These are phyloP conservation scores for Hypseocharis bilobata DNA, from an alignment of 441 rosid genomes.

Conservation along the genomic window DNA sequence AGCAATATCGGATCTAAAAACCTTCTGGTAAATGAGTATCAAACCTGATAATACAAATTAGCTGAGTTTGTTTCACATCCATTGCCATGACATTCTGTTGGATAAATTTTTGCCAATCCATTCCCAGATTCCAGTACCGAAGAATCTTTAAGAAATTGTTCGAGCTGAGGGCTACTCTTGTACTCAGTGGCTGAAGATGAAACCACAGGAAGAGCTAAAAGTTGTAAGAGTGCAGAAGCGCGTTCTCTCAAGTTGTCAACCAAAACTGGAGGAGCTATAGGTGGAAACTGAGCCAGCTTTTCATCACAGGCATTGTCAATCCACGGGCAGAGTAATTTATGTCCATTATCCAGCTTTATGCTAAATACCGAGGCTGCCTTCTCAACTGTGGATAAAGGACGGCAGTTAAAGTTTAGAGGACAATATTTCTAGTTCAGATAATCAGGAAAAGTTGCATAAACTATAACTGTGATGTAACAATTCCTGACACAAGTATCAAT, in stretches of 20 bases:
- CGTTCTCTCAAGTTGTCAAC: constrained; percentile 57
- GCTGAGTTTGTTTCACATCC: constrained; percentile 33
- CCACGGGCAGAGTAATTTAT: constrained; percentile 77
- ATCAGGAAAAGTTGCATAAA: neutral
- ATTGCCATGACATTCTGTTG: constrained; percentile 29
- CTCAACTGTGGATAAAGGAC: constrained; percentile 48
- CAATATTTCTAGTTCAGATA: constrained; percentile 13
- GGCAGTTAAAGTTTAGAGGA: neutral
- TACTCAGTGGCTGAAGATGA: constrained; percentile 55
- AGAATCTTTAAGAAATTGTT: constrained; percentile 38
- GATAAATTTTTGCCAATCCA: constrained; percentile 19
- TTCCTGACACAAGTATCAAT: neutral
- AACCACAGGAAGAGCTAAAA: constrained; percentile 60
- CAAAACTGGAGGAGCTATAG: constrained; percentile 51
- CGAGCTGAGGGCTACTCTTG: constrained; percentile 59
- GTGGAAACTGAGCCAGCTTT: constrained; percentile 79
- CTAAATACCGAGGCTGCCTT: constrained; percentile 78
- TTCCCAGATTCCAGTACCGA: constrained; percentile 20
- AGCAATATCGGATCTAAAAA: neutral
- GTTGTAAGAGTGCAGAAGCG: constrained; percentile 42
- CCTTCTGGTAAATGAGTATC: constrained; percentile 2
- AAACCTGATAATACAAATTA: constrained; percentile 64
- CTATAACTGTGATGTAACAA: neutral
- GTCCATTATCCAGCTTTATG: constrained; percentile 81
- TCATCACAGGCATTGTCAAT: constrained; percentile 68